These are phyloP conservation scores for Cutaneotrichosporon cyanovorans DNA, from an alignment of 1,284 basidiomycete genomes.

Conservation along the genomic window DNA sequence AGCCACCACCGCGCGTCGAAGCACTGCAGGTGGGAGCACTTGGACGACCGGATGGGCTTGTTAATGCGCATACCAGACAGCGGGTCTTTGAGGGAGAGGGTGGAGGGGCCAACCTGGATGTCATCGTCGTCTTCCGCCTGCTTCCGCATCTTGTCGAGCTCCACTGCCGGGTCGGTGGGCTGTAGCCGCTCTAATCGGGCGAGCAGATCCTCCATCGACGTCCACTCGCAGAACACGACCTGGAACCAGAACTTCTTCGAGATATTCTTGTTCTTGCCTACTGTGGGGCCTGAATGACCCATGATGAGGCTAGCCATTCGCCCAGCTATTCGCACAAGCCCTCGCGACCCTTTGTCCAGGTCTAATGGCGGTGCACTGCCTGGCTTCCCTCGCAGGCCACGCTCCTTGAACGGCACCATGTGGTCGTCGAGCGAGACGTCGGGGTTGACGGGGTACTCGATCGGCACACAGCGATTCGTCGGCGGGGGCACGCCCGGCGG, in stretches of 20 bases:
- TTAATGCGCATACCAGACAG: constrained; percentile 80
- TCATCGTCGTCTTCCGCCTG: constrained; percentile 67
- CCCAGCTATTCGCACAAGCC: constrained; percentile 50
- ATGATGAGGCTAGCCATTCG: constrained; percentile 67
- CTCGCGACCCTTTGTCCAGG: constrained; percentile 52
- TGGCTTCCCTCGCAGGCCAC: constrained; percentile 92
- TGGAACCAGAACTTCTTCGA: constrained; percentile 71
- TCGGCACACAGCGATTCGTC: constrained; percentile 48
- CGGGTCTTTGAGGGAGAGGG: constrained; percentile 87
- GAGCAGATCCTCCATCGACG: constrained; percentile 59
- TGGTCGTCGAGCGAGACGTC: constrained; percentile 78
- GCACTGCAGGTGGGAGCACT: constrained; percentile 87
- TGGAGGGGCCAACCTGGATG: constrained; percentile 75
- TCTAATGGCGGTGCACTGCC: constrained; percentile 89
- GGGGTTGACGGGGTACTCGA: constrained; percentile 86
- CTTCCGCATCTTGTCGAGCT: constrained; percentile 54
- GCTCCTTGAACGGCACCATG: constrained; percentile 66
- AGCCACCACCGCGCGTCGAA: constrained; percentile 95
- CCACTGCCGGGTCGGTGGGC: constrained; percentile 22
- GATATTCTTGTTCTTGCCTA: constrained; percentile 39
- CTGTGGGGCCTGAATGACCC: constrained; percentile 68
- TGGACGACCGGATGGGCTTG: constrained; percentile 73
- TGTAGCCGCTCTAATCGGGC: constrained; percentile 27
- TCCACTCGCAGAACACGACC: constrained; percentile 72
- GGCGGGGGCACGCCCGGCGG: constrained; percentile 38